Evolutionary conservation across 1,139 yeast genomes (phyloP).

Genomic region (Lodderomyces margitis): DNA sequence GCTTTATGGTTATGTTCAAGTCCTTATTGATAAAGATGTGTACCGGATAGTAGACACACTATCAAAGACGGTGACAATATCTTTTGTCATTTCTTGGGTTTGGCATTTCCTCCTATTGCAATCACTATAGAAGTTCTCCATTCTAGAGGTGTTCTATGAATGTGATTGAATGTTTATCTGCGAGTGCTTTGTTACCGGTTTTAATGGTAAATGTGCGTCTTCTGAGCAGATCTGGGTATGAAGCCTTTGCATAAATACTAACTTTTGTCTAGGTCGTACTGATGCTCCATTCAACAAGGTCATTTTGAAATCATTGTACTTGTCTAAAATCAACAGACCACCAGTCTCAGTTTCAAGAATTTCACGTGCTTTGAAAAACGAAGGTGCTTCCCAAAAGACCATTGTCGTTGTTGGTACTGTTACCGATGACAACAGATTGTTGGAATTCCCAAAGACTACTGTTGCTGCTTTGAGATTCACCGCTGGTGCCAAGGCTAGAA

Average conservation of each 20-base stretch:
- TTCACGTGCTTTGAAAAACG: constrained; percentile 75
- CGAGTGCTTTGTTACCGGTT: constrained; percentile 49
- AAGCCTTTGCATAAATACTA: constrained; percentile 36
- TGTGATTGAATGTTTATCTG: constrained; percentile 35
- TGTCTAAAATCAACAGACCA: constrained; percentile 99
- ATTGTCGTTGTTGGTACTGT: constrained; percentile 99
- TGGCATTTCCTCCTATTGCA: neutral
- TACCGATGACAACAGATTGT: constrained; percentile 95
- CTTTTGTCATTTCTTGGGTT: neutral
- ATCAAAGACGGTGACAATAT: constrained; percentile 6
- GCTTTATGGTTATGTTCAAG: neutral
- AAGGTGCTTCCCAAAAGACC: constrained; percentile 88
- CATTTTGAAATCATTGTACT: constrained; percentile 88
- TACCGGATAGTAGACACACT: constrained; percentile 15
- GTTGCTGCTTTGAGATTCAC: constrained; percentile 99
- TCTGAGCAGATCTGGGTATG: constrained; percentile 51
- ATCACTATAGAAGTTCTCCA: constrained; percentile 1
- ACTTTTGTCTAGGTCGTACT: constrained; percentile 76
- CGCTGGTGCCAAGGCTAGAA: constrained; percentile 97
- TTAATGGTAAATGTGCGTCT: constrained; percentile 45
- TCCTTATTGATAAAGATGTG: neutral
- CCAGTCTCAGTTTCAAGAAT: constrained; percentile 96
- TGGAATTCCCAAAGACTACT: constrained; percentile 93
- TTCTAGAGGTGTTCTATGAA: neutral
- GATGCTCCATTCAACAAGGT: constrained; percentile 99